Conservation (phyloP, 371 early-diverging fungal species). For the Mortierella sp. region DNA sequence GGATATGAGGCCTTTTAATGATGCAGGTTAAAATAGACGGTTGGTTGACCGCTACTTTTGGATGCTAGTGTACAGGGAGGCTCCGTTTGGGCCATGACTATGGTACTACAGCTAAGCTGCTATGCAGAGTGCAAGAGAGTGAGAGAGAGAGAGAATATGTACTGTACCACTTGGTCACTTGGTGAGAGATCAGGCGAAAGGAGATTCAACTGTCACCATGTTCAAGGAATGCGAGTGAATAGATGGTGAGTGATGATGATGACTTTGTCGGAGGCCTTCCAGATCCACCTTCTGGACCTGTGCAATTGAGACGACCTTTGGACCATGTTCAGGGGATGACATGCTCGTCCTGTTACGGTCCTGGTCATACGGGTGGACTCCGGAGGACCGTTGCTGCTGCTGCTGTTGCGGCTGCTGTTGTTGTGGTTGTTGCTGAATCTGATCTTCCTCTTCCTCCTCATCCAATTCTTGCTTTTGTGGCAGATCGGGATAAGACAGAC, state of each 20-base stretch:
- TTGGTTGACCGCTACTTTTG: too few species aligned
- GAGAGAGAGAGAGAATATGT: not conserved
- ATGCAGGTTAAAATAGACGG: too few species aligned
- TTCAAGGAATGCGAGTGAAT: constrained; percentile 26
- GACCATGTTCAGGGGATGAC: constrained; percentile 39
- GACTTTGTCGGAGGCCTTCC: constrained; percentile 43
- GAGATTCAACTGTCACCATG: constrained; percentile 34
- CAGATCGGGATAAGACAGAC: too few species aligned
- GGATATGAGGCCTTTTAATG: too few species aligned
- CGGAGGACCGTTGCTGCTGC: constrained; percentile 1
- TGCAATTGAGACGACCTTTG: constrained; percentile 31
- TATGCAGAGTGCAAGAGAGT: too few species aligned
- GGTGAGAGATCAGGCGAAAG: constrained; percentile 21
- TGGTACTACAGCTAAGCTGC: too few species aligned
- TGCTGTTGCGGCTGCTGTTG: not conserved
- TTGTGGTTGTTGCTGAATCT: not conserved
- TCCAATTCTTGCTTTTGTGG: too few species aligned
- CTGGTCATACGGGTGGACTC: constrained; percentile 6
- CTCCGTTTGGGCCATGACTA: too few species aligned
- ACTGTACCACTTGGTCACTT: not conserved
- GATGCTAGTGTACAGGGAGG: too few species aligned
- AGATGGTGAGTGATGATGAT: constrained; percentile 22
- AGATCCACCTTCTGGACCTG: constrained; percentile 48
- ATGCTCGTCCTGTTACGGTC: constrained; percentile 10
- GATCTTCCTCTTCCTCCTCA: too few species aligned